Percentiles rank a stretch among this genome's conserved stretches.
phyloP scores from a whole-genome alignment of 2,329 filamentous ascomycete species.

The Tolypocladium pustulatum region DNA sequence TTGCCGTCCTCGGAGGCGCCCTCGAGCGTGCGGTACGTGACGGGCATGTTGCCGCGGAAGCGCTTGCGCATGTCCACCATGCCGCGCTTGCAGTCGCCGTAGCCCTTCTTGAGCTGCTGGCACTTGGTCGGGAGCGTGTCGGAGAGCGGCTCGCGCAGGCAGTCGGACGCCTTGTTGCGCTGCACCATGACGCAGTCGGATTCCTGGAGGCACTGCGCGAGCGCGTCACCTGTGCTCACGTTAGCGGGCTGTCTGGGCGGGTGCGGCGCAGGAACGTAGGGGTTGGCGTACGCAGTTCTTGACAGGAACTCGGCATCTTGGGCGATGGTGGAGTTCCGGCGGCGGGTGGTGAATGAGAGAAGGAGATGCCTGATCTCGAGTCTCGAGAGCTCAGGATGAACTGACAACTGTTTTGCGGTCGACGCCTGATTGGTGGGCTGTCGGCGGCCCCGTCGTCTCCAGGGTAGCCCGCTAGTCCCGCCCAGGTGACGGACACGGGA shows the following conservation, averaged over 20 bases:
- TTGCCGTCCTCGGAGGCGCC: constrained; percentile 39
- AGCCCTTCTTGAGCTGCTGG: constrained; percentile 85
- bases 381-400: not conserved
- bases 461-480: not conserved
- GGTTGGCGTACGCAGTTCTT: constrained; percentile 74
- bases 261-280: not conserved
- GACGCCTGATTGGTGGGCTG: constrained; percentile 12
- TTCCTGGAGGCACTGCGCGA: constrained; percentile 90
- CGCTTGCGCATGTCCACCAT: constrained; percentile 98
- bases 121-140: constrained; percentile 78
- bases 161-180: constrained; percentile 77
- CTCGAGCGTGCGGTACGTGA: constrained; percentile 52
- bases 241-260: not conserved
- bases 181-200: constrained; percentile 94
- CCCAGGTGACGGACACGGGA: not conserved
- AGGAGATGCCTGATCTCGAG: not conserved
- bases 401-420: constrained; percentile 11
- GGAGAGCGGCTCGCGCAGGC: constrained; percentile 71
- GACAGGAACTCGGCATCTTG: constrained; percentile 87
- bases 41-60: constrained; percentile 87
- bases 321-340: constrained; percentile 5
- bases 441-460: not conserved
- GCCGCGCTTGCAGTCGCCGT: constrained; percentile 90
- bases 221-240: constrained; percentile 59
- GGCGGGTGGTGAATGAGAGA: not conserved